These are phyloP conservation scores for Chamaenerion angustifolium DNA, from an alignment of 345 rosid genomes.

Conservation along the genomic window DNA sequence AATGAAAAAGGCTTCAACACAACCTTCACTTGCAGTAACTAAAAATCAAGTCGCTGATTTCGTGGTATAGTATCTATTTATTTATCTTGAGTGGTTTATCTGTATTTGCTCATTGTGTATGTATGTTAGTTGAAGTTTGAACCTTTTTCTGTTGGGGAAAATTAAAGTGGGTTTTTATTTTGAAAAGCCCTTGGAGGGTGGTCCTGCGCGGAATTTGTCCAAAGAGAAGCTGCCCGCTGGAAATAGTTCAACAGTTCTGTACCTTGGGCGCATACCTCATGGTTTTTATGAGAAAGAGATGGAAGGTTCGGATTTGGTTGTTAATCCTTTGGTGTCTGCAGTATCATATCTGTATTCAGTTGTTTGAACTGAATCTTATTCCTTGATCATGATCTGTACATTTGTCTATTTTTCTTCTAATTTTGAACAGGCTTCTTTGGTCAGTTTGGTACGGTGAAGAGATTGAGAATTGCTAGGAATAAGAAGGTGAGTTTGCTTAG, in stretches of 20 bases:
- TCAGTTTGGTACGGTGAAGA: slow-evolving; percentile 77
- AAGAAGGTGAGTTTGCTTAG: slow-evolving; percentile 44
- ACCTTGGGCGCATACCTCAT: slow-evolving; percentile 84
- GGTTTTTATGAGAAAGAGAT: slow-evolving; percentile 90
- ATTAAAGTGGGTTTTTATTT: neutral
- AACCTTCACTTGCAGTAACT: slow-evolving; percentile 9
- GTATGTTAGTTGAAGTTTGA: neutral
- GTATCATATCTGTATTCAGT: neutral
- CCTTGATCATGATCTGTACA: neutral
- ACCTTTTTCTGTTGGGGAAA: neutral
- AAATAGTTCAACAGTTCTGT: slow-evolving; percentile 43
- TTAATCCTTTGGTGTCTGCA: neutral
- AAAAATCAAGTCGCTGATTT: slow-evolving; percentile 43
- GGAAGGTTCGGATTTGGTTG: slow-evolving; percentile 29
- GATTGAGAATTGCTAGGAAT: slow-evolving; percentile 69
- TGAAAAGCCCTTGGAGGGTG: slow-evolving; percentile 67
- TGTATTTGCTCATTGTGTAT: neutral
- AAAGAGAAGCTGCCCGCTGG: slow-evolving; percentile 17
- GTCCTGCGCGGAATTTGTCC: slow-evolving; percentile 43
- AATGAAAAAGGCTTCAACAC: slow-evolving; percentile 37
- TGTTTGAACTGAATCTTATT: neutral
- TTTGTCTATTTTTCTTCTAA: neutral
- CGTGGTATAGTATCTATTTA: slow-evolving; percentile 32
- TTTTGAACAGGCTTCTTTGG: slow-evolving; percentile 44
- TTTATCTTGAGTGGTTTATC: neutral